Base-by-base conservation (phyloP, 495 filamentous ascomycete species). In the Tuber calosporum region DNA sequence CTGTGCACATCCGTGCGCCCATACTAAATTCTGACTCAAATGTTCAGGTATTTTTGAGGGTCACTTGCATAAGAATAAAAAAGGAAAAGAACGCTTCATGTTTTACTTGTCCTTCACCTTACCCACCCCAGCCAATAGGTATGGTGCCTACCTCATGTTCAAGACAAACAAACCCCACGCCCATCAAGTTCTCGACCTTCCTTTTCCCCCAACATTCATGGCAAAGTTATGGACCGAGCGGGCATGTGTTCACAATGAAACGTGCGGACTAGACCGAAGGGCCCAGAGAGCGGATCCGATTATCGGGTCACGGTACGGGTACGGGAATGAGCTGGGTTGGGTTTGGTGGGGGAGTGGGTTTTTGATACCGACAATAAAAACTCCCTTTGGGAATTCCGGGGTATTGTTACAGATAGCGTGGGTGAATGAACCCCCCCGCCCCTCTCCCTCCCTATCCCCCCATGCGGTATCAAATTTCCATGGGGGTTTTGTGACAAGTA, bases 121-220 rank as follows among this genome's bases (percentile, higher is more conserved):
- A 26, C 45, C 7, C 41, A 13, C 42, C 42, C 42, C 42, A 43
- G 11, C n/a, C 4, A 58, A 30, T 11, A 9, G 11, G 1, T 13
- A 13, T 3, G 9, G n/a, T 53, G 20, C 42, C 2, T 9, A 13
- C 2, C 9, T 26, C 4, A 9, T 15, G 53, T 30, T 30, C 3
- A 62, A 62, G 53, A 30, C 53, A 62, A 62, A 62, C n/a, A 30
- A 62, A 30, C 53, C 53, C 53, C 53, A 30, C n/a, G 53, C 53
- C 30, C 26, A 30, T 62, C n/a, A 30, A 4, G n/a, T 30, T 62
- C n/a, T 62, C 26, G 53, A 30, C 53, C 26, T 62, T 17, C 53
- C n/a, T 15, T 30, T 62, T 62, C 26, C 53, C 53, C 26, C 53
- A 26, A 62, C 17, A 4, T 62, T 62, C 26, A 62, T 62, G 3